These are phyloP conservation scores for Annulohypoxylon nitens DNA, from an alignment of 495 filamentous ascomycete species.

Conservation along the genomic window DNA sequence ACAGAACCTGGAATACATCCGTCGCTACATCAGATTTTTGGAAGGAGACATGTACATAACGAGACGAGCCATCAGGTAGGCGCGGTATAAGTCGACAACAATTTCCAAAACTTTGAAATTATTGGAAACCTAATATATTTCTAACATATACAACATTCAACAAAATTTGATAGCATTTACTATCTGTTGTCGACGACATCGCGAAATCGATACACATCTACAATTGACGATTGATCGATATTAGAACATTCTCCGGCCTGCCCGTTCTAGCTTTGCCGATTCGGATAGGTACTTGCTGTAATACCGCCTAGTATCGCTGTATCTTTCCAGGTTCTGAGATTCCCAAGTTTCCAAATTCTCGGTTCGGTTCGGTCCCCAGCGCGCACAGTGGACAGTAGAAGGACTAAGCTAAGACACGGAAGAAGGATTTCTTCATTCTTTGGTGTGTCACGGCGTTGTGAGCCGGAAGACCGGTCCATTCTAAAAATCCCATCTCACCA, in stretches of 20 bases:
- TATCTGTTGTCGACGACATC: neutral
- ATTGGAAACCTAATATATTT: neutral
- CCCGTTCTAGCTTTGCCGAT: conserved; percentile 25
- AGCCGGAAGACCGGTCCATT: conserved; percentile 49
- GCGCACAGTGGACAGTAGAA: conserved; percentile 40
- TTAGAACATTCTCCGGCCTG: conserved; percentile 25
- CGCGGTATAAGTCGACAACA: neutral
- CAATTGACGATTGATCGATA: conserved; percentile 5
- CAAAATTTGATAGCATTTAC: neutral
- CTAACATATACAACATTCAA: conserved; percentile 22
- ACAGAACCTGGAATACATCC: conserved; percentile 12
- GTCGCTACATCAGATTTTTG: conserved; percentile 7
- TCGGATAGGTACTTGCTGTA: conserved; percentile 24
- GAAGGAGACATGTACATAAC: neutral
- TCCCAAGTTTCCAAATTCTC: conserved; percentile 23
- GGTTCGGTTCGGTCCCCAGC: conserved; percentile 40
- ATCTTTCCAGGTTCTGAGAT: neutral
- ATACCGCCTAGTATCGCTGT: neutral
- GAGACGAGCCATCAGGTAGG: neutral
- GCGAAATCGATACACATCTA: neutral
- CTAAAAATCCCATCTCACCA: conserved; percentile 39
- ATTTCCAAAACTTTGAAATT: neutral
- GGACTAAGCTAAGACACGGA: conserved; percentile 45
- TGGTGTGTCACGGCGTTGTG: conserved; percentile 35
- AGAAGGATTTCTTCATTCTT: conserved; percentile 32